Evolutionary conservation across 2,329 filamentous ascomycete genomes (phyloP).

Genomic region (Bisporella sp.): DNA sequence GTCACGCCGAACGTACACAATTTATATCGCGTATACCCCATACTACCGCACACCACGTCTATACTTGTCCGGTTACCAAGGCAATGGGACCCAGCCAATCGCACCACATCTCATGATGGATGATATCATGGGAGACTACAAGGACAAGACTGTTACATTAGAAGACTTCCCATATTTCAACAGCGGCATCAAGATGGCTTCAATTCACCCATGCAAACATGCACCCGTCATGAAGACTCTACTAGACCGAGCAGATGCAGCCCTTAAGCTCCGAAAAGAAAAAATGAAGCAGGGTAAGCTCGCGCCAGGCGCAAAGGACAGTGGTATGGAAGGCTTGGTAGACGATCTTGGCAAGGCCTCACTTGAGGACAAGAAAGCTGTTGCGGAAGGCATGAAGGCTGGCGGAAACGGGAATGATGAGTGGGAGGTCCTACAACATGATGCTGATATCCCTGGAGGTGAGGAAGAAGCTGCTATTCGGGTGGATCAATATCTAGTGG

Average conservation of each 20-base stretch:
- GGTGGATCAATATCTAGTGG: constrained; percentile 83
- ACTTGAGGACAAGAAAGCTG: constrained; percentile 38
- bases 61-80: constrained; percentile 85
- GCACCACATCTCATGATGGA: constrained; percentile 88
- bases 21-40: constrained; percentile 96
- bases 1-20: constrained; percentile 84
- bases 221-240: constrained; percentile 97
- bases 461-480: constrained; percentile 76
- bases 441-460: constrained; percentile 45
- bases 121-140: constrained; percentile 93
- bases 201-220: constrained; percentile 94
- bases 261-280: constrained; percentile 79
- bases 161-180: constrained; percentile 97
- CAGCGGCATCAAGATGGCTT: constrained; percentile 89
- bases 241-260: constrained; percentile 89
- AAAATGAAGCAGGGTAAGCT: constrained; percentile 62
- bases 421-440: constrained; percentile 58
- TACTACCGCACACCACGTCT: constrained; percentile 95
- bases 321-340: constrained; percentile 78
- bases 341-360: constrained; percentile 64
- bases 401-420: constrained; percentile 47
- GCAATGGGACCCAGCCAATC: constrained; percentile 66
- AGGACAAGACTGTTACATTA: constrained; percentile 96
- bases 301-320: constrained; percentile 34
- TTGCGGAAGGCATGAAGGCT: constrained; percentile 37